phyloP scores from a whole-genome alignment of 768 basidiomycete genomes.

The Mycena indigotica region DNA sequence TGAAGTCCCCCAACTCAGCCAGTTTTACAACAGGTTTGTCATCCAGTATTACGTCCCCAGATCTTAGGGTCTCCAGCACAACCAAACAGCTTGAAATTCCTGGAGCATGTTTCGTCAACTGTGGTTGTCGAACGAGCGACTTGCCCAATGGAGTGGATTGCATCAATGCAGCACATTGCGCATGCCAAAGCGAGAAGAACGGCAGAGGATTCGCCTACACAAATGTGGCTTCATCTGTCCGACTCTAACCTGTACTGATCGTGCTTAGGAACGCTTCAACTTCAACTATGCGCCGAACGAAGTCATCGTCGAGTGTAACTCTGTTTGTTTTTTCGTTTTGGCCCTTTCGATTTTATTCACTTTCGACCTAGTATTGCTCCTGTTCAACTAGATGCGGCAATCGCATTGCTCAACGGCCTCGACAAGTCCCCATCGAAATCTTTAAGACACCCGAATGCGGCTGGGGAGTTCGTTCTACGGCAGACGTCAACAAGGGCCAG shows the following conservation, averaged over 20 bases:
- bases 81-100: background rate
- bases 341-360: background rate
- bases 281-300: constrained; percentile 6
- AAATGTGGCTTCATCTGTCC: constrained; percentile 10
- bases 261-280: constrained; percentile 19
- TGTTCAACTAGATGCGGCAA: constrained; percentile 23
- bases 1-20: background rate
- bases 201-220: constrained; percentile 10
- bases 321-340: constrained; percentile 12
- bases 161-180: background rate
- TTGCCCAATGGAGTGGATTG: background rate
- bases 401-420: constrained; percentile 27
- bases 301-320: constrained; percentile 30
- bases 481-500: constrained; percentile 16
- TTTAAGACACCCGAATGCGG: constrained; percentile 27
- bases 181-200: background rate
- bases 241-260: no score
- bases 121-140: background rate
- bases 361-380: constrained; percentile 16
- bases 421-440: constrained; percentile 25
- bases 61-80: background rate
- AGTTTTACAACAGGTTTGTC: background rate
- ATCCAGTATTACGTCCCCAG: background rate
- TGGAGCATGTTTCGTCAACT: background rate
- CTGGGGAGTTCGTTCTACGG: constrained; percentile 29